These are phyloP conservation scores for Pseudogymnoascus sp. DNA, from an alignment of 2,329 filamentous ascomycete genomes.

Conservation along the genomic window DNA sequence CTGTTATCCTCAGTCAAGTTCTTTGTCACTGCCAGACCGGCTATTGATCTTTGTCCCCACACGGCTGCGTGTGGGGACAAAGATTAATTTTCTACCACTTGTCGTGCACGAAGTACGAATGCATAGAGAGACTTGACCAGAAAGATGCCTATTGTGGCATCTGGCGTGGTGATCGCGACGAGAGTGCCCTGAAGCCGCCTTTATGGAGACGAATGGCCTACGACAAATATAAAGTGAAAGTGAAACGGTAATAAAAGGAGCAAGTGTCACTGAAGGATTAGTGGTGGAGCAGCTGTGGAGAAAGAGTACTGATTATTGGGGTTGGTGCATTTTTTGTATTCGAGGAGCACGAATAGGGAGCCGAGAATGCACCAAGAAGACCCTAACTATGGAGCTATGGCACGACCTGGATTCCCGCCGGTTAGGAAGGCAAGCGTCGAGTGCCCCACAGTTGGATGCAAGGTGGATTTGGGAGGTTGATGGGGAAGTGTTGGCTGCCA, in stretches of 20 bases:
- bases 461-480: background rate
- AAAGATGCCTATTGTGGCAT: background rate
- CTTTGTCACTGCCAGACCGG: no score
- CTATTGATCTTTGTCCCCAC: no score
- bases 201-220: background rate
- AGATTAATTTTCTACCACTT: background rate
- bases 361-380: background rate
- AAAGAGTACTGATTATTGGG: background rate
- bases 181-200: background rate
- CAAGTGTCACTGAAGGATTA: background rate
- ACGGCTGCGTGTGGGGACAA: background rate
- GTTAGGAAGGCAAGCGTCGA: background rate
- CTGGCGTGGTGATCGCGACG: background rate
- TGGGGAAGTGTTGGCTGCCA: background rate
- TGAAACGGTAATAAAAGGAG: background rate
- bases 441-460: background rate
- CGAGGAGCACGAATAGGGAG: background rate
- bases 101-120: background rate
- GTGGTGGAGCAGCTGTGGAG: background rate
- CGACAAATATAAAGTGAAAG: background rate
- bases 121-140: background rate
- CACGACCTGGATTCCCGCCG: background rate
- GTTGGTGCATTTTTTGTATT: background rate
- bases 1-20: no score
- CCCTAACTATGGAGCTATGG: background rate